Base-by-base conservation (phyloP, 2,329 filamentous ascomycete genomes). In the Fonsecaea multimorphosa region DNA sequence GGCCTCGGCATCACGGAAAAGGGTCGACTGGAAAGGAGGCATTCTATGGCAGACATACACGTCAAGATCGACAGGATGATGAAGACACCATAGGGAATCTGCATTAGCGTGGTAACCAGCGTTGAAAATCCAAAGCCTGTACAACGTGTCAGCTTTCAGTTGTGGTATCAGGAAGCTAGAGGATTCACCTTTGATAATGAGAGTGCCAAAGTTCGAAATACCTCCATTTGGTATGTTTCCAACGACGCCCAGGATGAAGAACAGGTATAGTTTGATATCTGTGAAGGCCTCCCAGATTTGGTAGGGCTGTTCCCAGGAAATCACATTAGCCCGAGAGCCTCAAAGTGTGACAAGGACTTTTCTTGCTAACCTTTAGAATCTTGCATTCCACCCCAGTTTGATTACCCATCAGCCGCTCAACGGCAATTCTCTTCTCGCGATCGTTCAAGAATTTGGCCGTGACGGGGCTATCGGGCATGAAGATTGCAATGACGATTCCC, bases 321-420 rank as follows among this genome's bases (percentile, higher is more conserved):
- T 7, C 22, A 49, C 12, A 14, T 58, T 27, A 49, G 44, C 22
- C 44, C 40, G 9, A 14, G 44, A 12, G 8, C 14, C 19, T 49
- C 22, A 27, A n/a, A 9, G 44, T 12, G 19, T 11, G 19, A 49
- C 44, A 14, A 1, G 44, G 44, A 14, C 44, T 24, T 31, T 22
- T 3, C 51, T 52, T 27, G 61, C n/a, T n/a, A n/a, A n/a, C 66
- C 66, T 87, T 86, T 64, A 87, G 74, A 68, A 77, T 74, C 68
- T 84, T 83, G 68, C 87, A 86, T 72, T 87, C 85, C 2, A 87
- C 79, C 5, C 85, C 85, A 0, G 86, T 87, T 71, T 87, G 85
- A 68, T 87, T 87, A 34, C 80, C 79, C 1, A 83, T 78, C 58
- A 88, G 73, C 27, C 86, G 80, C 44, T 84, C 82, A 22, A 88